Conservation (phyloP, 2,329 filamentous ascomycete genomes). For the Fusarium pininemorale region DNA sequence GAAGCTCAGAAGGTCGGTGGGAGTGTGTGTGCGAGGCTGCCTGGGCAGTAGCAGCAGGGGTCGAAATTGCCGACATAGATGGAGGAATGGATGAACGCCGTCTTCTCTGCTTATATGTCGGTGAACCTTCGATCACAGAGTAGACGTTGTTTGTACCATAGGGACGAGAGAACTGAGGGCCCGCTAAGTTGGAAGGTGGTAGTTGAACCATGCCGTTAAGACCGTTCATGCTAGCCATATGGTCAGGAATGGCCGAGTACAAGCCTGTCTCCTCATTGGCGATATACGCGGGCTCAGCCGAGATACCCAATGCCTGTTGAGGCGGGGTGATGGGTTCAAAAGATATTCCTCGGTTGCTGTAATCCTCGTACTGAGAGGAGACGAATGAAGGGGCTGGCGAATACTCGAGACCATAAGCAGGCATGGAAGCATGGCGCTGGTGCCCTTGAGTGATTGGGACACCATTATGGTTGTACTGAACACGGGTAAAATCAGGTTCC, state of each 20-base stretch:
- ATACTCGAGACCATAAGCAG: slow-evolving; percentile 92
- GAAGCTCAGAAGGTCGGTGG: slow-evolving; percentile 87
- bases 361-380: slow-evolving; percentile 98
- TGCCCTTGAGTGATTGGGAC: slow-evolving; percentile 84
- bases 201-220: slow-evolving; percentile 92
- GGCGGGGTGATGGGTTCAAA: slow-evolving; percentile 97
- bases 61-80: slow-evolving; percentile 74
- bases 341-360: slow-evolving; percentile 93
- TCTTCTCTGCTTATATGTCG: slow-evolving; percentile 97
- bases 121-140: slow-evolving; percentile 96
- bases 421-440: slow-evolving; percentile 98
- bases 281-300: slow-evolving; percentile 93
- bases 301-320: slow-evolving; percentile 83
- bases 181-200: slow-evolving; percentile 83
- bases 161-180: slow-evolving; percentile 79
- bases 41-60: slow-evolving; percentile 71
- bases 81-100: slow-evolving; percentile 92
- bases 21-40: slow-evolving; percentile 75
- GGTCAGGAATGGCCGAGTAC: slow-evolving; percentile 93
- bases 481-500: slow-evolving; percentile 82
- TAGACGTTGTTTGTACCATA: slow-evolving; percentile 83
- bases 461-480: slow-evolving; percentile 93
- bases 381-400: slow-evolving; percentile 97
- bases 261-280: slow-evolving; percentile 97
- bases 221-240: slow-evolving; percentile 74